These are phyloP conservation scores for Trichosporon inkin DNA, from an alignment of 1,284 basidiomycete genomes.

Conservation along the genomic window DNA sequence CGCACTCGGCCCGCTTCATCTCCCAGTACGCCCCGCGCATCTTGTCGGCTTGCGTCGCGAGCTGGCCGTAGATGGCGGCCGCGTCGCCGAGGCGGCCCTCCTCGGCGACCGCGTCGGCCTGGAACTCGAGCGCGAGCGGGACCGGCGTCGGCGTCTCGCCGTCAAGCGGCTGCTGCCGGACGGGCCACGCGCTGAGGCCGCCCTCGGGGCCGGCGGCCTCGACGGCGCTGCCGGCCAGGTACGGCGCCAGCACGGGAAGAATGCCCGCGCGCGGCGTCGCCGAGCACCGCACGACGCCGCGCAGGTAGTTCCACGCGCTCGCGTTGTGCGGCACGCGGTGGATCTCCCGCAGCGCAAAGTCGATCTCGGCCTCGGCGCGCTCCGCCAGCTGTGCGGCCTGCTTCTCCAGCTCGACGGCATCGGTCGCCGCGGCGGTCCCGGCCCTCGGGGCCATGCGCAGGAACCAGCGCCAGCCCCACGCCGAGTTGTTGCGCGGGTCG, in stretches of 20 bases:
- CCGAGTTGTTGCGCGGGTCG: slow-evolving; percentile 93
- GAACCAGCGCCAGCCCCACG: slow-evolving; percentile 95
- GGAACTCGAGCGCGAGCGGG: slow-evolving; percentile 72
- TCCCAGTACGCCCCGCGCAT: slow-evolving; percentile 57
- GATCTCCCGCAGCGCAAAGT: slow-evolving; percentile 67
- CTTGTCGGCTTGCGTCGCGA: slow-evolving; percentile 67
- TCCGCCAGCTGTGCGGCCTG: not conserved
- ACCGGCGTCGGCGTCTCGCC: slow-evolving; percentile 66
- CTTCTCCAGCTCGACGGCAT: not conserved
- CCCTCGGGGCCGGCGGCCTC: slow-evolving; percentile 27
- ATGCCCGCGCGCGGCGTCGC: slow-evolving; percentile 57
- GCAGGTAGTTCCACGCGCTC: slow-evolving; percentile 90
- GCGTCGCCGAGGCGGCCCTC: slow-evolving; percentile 54
- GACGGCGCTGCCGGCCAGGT: slow-evolving; percentile 50
- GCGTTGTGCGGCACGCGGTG: slow-evolving; percentile 84
- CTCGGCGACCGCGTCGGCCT: slow-evolving; percentile 71
- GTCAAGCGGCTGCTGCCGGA: slow-evolving; percentile 55
- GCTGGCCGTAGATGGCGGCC: slow-evolving; percentile 63
- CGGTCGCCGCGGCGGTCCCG: slow-evolving; percentile 39
- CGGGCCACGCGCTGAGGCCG: slow-evolving; percentile 30
- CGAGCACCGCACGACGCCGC: slow-evolving; percentile 54
- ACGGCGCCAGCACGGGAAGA: slow-evolving; percentile 62
- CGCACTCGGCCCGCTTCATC: slow-evolving; percentile 29
- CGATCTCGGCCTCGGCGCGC: slow-evolving; percentile 53
- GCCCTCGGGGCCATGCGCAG: slow-evolving; percentile 62